phyloP scores from a whole-genome alignment of 2,329 filamentous ascomycete species.

The Fusarium sp. region DNA sequence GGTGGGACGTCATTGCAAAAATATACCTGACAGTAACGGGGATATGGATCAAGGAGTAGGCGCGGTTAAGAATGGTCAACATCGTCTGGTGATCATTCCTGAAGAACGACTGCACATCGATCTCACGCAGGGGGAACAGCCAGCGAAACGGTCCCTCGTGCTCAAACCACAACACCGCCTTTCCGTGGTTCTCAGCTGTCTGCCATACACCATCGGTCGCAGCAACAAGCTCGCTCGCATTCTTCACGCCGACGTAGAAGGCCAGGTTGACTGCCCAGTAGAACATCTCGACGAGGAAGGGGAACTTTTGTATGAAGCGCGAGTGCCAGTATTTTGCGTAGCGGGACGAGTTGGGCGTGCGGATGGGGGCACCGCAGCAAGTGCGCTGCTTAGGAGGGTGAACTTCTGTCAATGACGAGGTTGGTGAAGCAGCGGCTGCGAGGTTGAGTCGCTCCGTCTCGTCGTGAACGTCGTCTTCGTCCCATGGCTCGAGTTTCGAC shows the following conservation, averaged over 20 bases:
- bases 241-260: constrained; percentile 62
- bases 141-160: constrained; percentile 62
- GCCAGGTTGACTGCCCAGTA: constrained; percentile 76
- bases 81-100: constrained; percentile 64
- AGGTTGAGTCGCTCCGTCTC: constrained; percentile 35
- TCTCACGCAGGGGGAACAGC: constrained; percentile 65
- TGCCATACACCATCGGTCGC: constrained; percentile 63
- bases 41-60: constrained; percentile 71
- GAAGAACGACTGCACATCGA: constrained; percentile 68
- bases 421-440: constrained; percentile 18
- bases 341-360: constrained; percentile 71
- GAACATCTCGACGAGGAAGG: constrained; percentile 79
- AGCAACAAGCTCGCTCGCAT: constrained; percentile 50
- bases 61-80: constrained; percentile 68
- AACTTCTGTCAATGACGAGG: constrained; percentile 36
- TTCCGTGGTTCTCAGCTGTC: constrained; percentile 66
- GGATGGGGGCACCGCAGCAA: constrained; percentile 61
- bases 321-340: constrained; percentile 71
- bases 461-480: constrained; percentile 42
- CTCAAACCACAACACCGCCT: constrained; percentile 67
- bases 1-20: not conserved
- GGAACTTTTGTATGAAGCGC: constrained; percentile 72
- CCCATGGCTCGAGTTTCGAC: constrained; percentile 40
- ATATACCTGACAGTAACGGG: constrained; percentile 68
- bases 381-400: constrained; percentile 61